Base-by-base conservation (phyloP, 345 rosid genomes). In the Camelina laxa region DNA sequence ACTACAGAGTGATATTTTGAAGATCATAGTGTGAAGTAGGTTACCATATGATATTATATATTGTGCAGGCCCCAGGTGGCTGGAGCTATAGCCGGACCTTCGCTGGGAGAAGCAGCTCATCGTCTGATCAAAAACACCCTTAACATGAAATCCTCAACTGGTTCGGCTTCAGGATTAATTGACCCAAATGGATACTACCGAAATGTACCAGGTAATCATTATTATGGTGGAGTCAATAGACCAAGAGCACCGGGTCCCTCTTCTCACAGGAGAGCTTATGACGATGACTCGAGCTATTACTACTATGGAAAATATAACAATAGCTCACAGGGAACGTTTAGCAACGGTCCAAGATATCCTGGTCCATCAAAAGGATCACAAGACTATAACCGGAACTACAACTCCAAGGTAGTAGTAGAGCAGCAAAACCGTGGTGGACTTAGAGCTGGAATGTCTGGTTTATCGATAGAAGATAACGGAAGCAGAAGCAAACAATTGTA, bases 101-200 rank as follows among this genome's bases (percentile, higher is more conserved):
- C 76, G 36, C 82, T 96, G 77, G 98, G 97, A 75, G 97, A 91
- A 80, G 97, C 97, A 64, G 98, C 97, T 74, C 97, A 92, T 79
- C 98, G 99, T 69, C 98, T 96, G 60, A 89, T 96, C 73, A 96
- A 83, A 85, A 96, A 84, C 78, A 85, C 95, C 1, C 98, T 96
- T 58, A 96, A 91, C 78, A 77, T 89, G 65, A 91, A 84, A 83
- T 39, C 87, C 20, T 72, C 78, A n/a, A 83, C 80, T 79, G 85
- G 90, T 45, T 81, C 89, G 9, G 78, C 86, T 20, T 75, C 82
- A 57, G 85, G 85, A 65, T 45, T 71, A 42, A 56, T 75, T 33
- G 97, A 86, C 72, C 91, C 82, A 41, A 84, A 75, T 1, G 58
- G 79, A n/a, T 63, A 70, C 64, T 49, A 70, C 73, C 82, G 74